Conservation (phyloP, 106 monocot genomes). For the Acanthochlamys bracteata region DNA sequence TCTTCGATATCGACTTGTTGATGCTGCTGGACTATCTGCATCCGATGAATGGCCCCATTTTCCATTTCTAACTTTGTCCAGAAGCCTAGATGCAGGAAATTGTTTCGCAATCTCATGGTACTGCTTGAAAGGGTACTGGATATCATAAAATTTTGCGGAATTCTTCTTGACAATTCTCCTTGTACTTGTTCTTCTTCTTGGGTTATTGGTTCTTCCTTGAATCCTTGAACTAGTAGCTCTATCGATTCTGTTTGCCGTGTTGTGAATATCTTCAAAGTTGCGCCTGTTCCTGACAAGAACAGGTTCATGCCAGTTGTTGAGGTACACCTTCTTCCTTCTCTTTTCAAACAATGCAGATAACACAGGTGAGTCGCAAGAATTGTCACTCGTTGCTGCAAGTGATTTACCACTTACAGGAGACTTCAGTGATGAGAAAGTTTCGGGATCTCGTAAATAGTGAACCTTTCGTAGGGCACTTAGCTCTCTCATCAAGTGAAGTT, state of each 20-base stretch:
- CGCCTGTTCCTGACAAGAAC: too few species aligned
- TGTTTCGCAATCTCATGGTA: background rate
- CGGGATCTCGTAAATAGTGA: slow-evolving; percentile 10
- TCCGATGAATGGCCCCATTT: slow-evolving; percentile 13
- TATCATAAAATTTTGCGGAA: background rate
- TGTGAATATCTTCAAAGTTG: too few species aligned
- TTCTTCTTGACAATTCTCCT: too few species aligned
- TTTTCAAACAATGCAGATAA: background rate
- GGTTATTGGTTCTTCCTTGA: too few species aligned
- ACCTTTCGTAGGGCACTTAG: background rate
- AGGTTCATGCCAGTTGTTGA: slow-evolving; percentile 9
- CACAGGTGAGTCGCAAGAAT: background rate
- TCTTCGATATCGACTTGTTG: slow-evolving; percentile 5
- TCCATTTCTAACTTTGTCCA: background rate
- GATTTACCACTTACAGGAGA: slow-evolving; percentile 6
- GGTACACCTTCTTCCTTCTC: slow-evolving; percentile 3
- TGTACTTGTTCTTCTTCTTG: too few species aligned
- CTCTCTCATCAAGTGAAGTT: slow-evolving; percentile 13
- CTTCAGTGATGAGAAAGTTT: slow-evolving; percentile 4
- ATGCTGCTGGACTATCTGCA: slow-evolving; percentile 11
- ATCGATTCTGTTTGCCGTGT: too few species aligned
- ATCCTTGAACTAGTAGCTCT: too few species aligned
- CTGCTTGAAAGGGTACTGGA: background rate
- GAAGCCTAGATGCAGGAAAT: too few species aligned
- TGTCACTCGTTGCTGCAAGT: background rate